Base-by-base conservation (phyloP, 116 monocot genomes). In the Iris pallida region DNA sequence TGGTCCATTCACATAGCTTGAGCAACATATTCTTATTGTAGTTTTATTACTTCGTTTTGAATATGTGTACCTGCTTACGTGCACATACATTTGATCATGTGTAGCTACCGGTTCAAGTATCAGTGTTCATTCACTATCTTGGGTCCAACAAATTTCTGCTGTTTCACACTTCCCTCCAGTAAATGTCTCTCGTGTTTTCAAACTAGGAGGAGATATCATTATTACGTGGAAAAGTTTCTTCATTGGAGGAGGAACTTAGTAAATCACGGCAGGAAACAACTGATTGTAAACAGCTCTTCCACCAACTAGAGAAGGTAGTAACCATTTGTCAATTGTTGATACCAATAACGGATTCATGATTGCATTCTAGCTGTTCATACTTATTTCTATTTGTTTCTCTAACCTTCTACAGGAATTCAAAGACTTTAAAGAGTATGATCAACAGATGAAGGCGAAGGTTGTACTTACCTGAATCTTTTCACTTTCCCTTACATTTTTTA, bases 361-460 rank as follows among this genome's bases (percentile, higher is more conserved):
- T 72, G 61, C 16, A 20, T 69, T 66, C 16, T 53, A 55, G 9
- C 18, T 42, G 20, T 75, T 8, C 15, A 66, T 80, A 49, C 44
- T 61, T 69, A 14, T 66, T 61, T 55, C 4, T 49, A 4, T 65
- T 63, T 63, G 73, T 67, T 17, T 44, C 45, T 42, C 67, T 12
- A 64, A 10, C 0, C 30, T 30, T 30, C 30, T 55, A 48, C 63
- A 98, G 98, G 93, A 98, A 68, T 68, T 97, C 72, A 83, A 87
- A 65, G 90, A 87, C 16, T 49, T 84, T 14, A 90, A 90, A 84
- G 93, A 93, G 55, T 71, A 60, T 42, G 90, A 98, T 47, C 90
- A 85, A 43, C 87, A 86, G 48, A 83, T 63, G 68, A 92, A 81
- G 55, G 58, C 82, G 49, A 93, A 98, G 93, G 98, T 93, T 68